Conservation (phyloP, 176 grass and related monocot genomes). For the Aegilops bicornis region DNA sequence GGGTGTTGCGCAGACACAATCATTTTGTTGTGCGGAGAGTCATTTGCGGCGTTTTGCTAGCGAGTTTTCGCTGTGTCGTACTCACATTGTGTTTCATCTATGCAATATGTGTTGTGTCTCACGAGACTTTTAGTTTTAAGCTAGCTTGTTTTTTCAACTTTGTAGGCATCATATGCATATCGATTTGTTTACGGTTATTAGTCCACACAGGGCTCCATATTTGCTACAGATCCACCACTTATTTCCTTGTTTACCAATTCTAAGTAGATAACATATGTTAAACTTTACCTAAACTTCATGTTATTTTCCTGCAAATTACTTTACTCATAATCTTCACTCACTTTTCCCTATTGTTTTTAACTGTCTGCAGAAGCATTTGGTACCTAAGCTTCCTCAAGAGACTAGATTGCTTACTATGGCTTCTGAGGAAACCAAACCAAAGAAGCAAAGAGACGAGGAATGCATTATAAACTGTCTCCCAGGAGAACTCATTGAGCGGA, state of each 20-base stretch:
- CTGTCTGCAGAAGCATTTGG: not conserved
- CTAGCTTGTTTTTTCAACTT: not conserved
- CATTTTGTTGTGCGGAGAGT: no score
- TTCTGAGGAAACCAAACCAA: slow-evolving; percentile 1
- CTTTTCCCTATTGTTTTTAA: not conserved
- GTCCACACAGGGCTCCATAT: not conserved
- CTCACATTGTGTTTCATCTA: not conserved
- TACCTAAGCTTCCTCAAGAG: not conserved
- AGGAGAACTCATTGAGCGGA: slow-evolving; percentile 2
- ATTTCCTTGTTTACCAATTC: not conserved
- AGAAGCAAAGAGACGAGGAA: not conserved
- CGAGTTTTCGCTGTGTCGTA: not conserved
- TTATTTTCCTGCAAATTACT: not conserved
- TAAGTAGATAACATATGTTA: not conserved
- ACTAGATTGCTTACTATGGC: not conserved
- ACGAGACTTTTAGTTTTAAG: not conserved
- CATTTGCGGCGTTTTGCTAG: no score
- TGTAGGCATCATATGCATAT: not conserved
- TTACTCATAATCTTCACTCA: not conserved
- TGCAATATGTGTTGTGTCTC: not conserved
- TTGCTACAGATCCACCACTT: not conserved
- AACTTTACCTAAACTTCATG: not conserved
- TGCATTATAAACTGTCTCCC: not conserved
- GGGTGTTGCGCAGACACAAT: not conserved
- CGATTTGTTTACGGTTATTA: not conserved